These are phyloP conservation scores for Leishmania gerbilli DNA, from an alignment of 208 protist species.

Conservation along the genomic window DNA sequence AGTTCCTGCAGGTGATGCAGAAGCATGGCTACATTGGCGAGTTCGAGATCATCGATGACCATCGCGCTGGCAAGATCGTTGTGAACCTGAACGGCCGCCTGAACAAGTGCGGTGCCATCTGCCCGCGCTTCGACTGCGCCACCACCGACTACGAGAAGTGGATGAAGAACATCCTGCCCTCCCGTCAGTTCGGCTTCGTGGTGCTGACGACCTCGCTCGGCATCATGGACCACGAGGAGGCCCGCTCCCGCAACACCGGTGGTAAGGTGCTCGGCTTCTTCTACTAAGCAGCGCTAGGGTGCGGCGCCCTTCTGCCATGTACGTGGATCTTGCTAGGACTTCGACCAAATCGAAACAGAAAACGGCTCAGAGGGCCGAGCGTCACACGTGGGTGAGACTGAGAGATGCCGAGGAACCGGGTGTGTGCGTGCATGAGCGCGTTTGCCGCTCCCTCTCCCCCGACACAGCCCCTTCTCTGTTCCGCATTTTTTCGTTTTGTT, in stretches of 20 bases:
- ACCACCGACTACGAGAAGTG: conserved; percentile 98
- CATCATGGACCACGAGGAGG: conserved; percentile 99
- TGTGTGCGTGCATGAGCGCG: neutral
- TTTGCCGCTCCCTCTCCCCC: neutral
- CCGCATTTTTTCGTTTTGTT: neutral
- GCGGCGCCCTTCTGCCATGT: neutral
- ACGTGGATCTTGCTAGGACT: conserved; percentile 5
- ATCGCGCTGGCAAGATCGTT: conserved; percentile 99
- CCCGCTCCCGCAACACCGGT: conserved; percentile 98
- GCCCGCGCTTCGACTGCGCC: conserved; percentile 98
- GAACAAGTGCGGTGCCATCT: conserved; percentile 99
- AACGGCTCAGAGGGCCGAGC: neutral
- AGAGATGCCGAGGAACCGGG: neutral
- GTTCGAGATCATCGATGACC: conserved; percentile 99
- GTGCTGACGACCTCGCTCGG: conserved; percentile 99
- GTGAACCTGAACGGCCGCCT: conserved; percentile 99
- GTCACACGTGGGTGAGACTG: neutral
- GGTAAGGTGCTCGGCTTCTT: conserved; percentile 99
- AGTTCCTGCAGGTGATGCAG: conserved; percentile 99
- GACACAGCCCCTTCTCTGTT: neutral
- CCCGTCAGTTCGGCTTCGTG: conserved; percentile 99
- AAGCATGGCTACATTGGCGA: conserved; percentile 99
- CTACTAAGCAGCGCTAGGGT: conserved; percentile 91
- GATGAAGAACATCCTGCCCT: conserved; percentile 99
- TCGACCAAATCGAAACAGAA: neutral